Percentiles rank a stretch among this genome's conserved stretches.
Conservation (phyloP, 345 rosid genomes). For the Carallia brachiata region DNA sequence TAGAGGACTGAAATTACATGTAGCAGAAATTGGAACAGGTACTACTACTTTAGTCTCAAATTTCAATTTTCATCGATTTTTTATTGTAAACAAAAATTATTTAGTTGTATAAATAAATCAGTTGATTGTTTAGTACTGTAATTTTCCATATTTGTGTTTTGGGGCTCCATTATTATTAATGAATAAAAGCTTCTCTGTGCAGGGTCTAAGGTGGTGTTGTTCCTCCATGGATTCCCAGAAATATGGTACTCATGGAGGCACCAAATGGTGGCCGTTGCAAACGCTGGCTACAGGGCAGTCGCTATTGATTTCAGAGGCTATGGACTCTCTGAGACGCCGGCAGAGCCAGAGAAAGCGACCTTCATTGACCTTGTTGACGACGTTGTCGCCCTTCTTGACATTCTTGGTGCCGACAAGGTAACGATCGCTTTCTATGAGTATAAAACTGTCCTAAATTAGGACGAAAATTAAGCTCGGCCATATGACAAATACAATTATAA, state of each 20-base stretch:
- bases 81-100: too few relatives aligned
- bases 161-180: not conserved
- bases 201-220: conserved; percentile 32
- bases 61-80: not conserved
- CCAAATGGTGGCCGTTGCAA: conserved; percentile 38
- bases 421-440: too few relatives aligned
- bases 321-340: conserved; percentile 37
- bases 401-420: conserved; percentile 30
- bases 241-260: conserved; percentile 49
- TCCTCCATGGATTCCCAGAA: conserved; percentile 49
- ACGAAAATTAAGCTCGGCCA: not conserved
- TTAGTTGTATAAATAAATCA: too few relatives aligned
- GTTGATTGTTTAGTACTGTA: too few relatives aligned
- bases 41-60: not conserved
- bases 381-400: conserved; percentile 32
- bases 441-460: not conserved
- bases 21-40: conserved; percentile 15
- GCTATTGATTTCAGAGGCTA: conserved; percentile 44
- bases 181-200: not conserved
- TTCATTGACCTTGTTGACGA: conserved; percentile 32
- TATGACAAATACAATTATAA: too few relatives aligned
- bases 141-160: too few relatives aligned
- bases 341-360: conserved; percentile 34
- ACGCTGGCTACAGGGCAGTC: conserved; percentile 30
- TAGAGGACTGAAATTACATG: conserved; percentile 16